These are phyloP conservation scores for Physaria fendleri DNA, from an alignment of 345 rosid species.

Conservation along the genomic window DNA sequence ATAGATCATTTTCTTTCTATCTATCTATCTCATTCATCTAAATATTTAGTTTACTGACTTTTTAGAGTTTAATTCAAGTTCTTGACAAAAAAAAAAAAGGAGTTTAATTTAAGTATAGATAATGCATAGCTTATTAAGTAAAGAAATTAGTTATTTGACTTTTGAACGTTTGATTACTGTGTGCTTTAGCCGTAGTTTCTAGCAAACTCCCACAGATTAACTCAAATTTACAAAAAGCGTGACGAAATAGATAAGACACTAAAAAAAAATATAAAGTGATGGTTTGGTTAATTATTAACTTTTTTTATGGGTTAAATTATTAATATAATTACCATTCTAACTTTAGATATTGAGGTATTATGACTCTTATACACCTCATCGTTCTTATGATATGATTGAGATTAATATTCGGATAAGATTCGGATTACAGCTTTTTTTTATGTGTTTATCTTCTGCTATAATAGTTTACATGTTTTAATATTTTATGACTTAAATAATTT, in stretches of 20 bases:
- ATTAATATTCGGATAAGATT: not conserved
- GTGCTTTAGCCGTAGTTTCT: slow-evolving; percentile 15
- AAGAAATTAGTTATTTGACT: slow-evolving; percentile 5
- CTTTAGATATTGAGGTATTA: not conserved
- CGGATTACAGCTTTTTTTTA: too few relatives aligned
- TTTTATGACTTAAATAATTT: too few relatives aligned
- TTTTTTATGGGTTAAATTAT: too few relatives aligned
- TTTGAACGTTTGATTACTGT: slow-evolving; percentile 4
- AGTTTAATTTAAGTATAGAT: not conserved
- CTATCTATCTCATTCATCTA: too few relatives aligned
- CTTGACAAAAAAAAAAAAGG: too few relatives aligned
- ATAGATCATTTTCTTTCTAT: too few relatives aligned
- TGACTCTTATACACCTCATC: slow-evolving; percentile 8
- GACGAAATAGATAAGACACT: slow-evolving; percentile 21
- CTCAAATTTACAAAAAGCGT: slow-evolving; percentile 8
- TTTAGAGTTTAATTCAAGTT: too few relatives aligned
- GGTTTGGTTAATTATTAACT: slow-evolving; percentile 5
- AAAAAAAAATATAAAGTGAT: slow-evolving; percentile 5
- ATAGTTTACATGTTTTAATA: too few relatives aligned
- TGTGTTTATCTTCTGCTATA: too few relatives aligned
- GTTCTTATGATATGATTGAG: slow-evolving; percentile 16
- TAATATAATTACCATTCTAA: not conserved
- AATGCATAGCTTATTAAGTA: not conserved
- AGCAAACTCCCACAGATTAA: not conserved
- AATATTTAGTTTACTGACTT: too few relatives aligned